Percentiles rank a stretch among this genome's conserved stretches.
Conservation (phyloP, 306 rosid species). For the Vigna unguiculata region DNA sequence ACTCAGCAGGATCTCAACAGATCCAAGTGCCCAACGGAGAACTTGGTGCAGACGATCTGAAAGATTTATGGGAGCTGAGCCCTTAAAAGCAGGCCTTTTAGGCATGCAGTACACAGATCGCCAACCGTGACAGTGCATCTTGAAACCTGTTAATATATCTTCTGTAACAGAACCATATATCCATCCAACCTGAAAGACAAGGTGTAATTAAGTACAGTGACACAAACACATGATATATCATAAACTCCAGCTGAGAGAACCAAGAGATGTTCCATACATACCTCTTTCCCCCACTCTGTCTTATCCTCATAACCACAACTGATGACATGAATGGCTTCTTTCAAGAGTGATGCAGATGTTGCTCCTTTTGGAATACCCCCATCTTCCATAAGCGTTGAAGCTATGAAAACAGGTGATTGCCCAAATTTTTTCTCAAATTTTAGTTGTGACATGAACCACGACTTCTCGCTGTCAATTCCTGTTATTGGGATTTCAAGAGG, state of each 20-base stretch:
- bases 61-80: slow-evolving; percentile 93
- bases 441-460: slow-evolving; percentile 69
- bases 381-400: slow-evolving; percentile 79
- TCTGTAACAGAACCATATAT: slow-evolving; percentile 97
- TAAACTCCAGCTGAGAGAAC: neutral
- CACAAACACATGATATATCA: neutral
- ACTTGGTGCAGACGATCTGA: slow-evolving; percentile 93
- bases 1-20: slow-evolving; percentile 86
- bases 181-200: slow-evolving; percentile 83
- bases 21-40: slow-evolving; percentile 95
- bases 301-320: slow-evolving; percentile 97
- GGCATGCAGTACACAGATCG: slow-evolving; percentile 95
- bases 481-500: slow-evolving; percentile 45
- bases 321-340: slow-evolving; percentile 94
- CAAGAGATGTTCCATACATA: slow-evolving; percentile 38
- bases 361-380: slow-evolving; percentile 76
- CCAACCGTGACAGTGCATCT: slow-evolving; percentile 99
- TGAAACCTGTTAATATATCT: slow-evolving; percentile 90
- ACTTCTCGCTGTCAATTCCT: slow-evolving; percentile 80
- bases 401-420: slow-evolving; percentile 76
- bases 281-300: slow-evolving; percentile 98
- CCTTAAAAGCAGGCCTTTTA: slow-evolving; percentile 88
- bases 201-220: slow-evolving; percentile 12
- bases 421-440: slow-evolving; percentile 91
- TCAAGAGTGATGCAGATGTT: slow-evolving; percentile 81